phyloP scores from a whole-genome alignment of 2,329 filamentous ascomycete species.

The Chaetoscypha palmicola region DNA sequence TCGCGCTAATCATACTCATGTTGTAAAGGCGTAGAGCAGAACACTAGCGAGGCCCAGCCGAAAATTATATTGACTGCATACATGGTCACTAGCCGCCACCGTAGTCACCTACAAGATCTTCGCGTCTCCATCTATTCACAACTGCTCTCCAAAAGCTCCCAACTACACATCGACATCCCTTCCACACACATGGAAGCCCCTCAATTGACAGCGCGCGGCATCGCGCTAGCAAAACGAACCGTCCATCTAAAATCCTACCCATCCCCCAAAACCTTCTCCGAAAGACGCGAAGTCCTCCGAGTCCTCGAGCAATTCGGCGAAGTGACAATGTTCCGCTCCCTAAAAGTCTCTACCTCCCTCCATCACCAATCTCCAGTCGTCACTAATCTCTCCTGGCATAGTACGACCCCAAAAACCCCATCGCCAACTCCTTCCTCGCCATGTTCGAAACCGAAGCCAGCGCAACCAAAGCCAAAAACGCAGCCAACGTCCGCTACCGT shows the following conservation, averaged over 20 bases:
- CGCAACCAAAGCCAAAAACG: constrained; percentile 18
- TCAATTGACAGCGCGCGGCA: no score
- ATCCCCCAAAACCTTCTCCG: constrained; percentile 25
- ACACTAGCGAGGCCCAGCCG: no score
- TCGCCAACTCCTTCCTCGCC: constrained; percentile 26
- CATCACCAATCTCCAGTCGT: neutral
- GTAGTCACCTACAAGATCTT: no score
- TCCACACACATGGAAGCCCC: no score
- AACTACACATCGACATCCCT: no score
- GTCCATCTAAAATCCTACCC: constrained; percentile 29
- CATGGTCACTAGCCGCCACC: no score
- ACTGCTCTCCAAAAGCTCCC: no score
- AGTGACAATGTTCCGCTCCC: constrained; percentile 28
- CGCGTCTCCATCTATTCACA: no score
- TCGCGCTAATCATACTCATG: no score
- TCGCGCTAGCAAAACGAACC: constrained; percentile 18
- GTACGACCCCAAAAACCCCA: constrained; percentile 17
- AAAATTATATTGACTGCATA: no score
- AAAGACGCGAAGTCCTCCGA: constrained; percentile 30
- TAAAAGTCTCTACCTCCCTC: constrained; percentile 22
- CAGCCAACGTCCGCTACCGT: constrained; percentile 26
- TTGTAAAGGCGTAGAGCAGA: no score
- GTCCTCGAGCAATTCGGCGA: constrained; percentile 30
- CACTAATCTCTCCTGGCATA: constrained; percentile 1
- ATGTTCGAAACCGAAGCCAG: constrained; percentile 22